Evolutionary conservation across 306 rosid species (phyloP).

Genomic region (Trifolium fragiferum): DNA sequence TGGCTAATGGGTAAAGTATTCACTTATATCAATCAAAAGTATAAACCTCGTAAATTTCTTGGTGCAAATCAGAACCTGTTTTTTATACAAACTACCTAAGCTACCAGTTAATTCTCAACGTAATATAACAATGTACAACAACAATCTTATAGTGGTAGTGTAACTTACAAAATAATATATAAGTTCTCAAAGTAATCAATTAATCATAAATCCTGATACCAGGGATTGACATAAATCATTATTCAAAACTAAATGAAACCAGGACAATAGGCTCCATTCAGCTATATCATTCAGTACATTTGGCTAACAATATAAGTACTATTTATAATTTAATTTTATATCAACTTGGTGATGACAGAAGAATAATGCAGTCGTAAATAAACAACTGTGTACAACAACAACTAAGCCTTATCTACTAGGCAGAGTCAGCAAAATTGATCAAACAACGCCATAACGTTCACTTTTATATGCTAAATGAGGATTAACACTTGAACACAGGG

Average conservation of each 20-base stretch:
- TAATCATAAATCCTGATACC: background rate
- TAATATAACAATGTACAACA: slow-evolving; percentile 17
- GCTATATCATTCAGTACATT: slow-evolving; percentile 18
- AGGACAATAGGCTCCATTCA: slow-evolving; percentile 16
- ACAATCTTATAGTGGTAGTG: background rate
- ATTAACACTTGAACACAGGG: background rate
- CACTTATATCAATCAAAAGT: slow-evolving; percentile 1
- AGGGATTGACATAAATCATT: background rate
- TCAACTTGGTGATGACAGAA: slow-evolving; percentile 13
- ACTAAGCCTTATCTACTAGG: background rate
- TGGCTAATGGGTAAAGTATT: slow-evolving; percentile 4
- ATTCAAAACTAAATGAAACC: slow-evolving; percentile 32
- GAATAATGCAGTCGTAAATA: slow-evolving; percentile 7
- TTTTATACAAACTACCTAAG: slow-evolving; percentile 3
- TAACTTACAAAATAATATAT: background rate
- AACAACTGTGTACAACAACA: background rate
- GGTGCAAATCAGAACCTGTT: slow-evolving; percentile 13
- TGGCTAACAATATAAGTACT: slow-evolving; percentile 4
- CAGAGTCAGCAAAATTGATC: background rate
- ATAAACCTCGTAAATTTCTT: slow-evolving; percentile 13
- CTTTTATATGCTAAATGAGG: background rate
- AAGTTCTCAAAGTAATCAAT: slow-evolving; percentile 12
- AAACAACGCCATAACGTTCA: background rate
- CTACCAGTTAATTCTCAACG: slow-evolving; percentile 22
- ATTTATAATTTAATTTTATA: background rate